Evolutionary conservation across 129 eudicot genomes (phyloP), one percentile per base, ranked within the genome.

Genomic region (Centaurea solstitialis): DNA sequence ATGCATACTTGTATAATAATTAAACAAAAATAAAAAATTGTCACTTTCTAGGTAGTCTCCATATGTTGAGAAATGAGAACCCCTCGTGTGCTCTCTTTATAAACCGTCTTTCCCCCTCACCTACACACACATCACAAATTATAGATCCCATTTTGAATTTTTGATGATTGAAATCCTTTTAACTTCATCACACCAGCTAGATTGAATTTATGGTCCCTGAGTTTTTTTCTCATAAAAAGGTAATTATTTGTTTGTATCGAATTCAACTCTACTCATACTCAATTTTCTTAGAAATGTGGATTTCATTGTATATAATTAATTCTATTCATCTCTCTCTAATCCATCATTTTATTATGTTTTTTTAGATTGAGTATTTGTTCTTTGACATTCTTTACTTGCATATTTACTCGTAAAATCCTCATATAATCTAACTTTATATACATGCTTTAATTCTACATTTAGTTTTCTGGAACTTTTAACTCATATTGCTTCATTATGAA

Each of bases 41-140:
- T 73, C 68, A 73, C 73, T 64, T 73, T 73, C 73, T 23, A 7
- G 67, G 79, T 80, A 66, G 84, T 70, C 71, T 71, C 73, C 78
- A 79, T 7, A 38, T 77, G 66, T 41, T 64, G 80, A 76, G 62
- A 76, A 65, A 7, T 64, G 80, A 76, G 40, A 76, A 65, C 9
- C 30, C 78, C 64, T 73, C 73, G 65, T 72, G 79, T 80, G 79
- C 15, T 73, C 33, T 80, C 84, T 73, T 73, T 80, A 80, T 80
- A 80, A 73, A 73, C 83, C 8, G 23, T 72, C 83, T 57, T 72
- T 12, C 69, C 65, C 65, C 53, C 12, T 43, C 75, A 79, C 30
- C 21, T 13, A 50, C 59, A 21, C 50, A 22, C 11, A 12, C 17
- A 47, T 4, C 2, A 47, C 21, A 24, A 70, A 2, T 53, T 13